Base-by-base conservation (phyloP, 73 alveolate genomes). In the Uronychia setigera region DNA sequence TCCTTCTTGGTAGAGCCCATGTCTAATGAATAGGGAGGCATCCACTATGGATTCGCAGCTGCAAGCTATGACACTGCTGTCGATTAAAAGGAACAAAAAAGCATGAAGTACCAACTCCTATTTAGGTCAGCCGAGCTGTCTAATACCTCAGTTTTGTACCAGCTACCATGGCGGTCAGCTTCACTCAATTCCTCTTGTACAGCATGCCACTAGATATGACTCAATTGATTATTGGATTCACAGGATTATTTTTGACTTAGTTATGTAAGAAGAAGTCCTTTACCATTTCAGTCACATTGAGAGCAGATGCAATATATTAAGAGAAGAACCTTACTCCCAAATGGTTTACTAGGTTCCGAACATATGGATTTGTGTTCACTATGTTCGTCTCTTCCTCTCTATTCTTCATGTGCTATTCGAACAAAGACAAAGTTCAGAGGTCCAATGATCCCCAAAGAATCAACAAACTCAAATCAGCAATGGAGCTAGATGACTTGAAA, bases 31-130 rank as follows among this genome's bases (percentile, higher is more conserved):
- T 26, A 86, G 86, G 92, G 92, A 1, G 92, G 92, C 25, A 67
- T 86, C 60, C 88, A 86, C 75, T 86, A 86, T 34, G 92, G 92
- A 26, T 60, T 86, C n/a, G 86, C 92, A 0, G 1, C 92, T 27
- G 92, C 92, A 1, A 9, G 46, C 78, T 60, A 86, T 58, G 92
- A 86, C 29, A 60, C 86, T 0, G 78, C 88, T 1, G 74, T 33
- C 59, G 30, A 77, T 33, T 59, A 59, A n/a, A 19, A 30, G 26
- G 88, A 86, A 33, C 29, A 31, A 26, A 57, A 29, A 32, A 25
- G 33, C 33, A 60, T 79, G 14, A 1, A 80, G 58, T n/a, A 26
- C 26, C 67, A 86, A 60, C 79, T 80, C 84, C n/a, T 80, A 26
- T 86, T 33, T 77, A 59, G 85, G 67, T 46, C n/a, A n/a, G n/a